These are phyloP conservation scores for Bruguiera gymnorhiza DNA, from an alignment of 345 rosid genomes.

Conservation along the genomic window DNA sequence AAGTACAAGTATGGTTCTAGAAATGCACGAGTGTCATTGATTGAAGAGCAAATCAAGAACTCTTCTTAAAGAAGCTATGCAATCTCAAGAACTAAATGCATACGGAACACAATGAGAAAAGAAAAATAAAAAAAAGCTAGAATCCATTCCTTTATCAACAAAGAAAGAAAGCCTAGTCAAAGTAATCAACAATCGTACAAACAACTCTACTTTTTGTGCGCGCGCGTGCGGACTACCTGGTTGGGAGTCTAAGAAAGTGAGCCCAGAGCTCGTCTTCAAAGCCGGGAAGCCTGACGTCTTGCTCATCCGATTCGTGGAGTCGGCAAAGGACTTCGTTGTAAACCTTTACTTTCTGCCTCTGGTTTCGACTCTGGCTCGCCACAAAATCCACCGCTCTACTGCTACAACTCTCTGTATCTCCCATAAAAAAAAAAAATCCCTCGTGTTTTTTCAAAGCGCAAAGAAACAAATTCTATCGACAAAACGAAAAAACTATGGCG, in stretches of 20 bases:
- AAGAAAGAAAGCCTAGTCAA: not conserved
- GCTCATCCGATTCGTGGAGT: constrained; percentile 37
- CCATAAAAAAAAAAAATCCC: constrained; percentile 32
- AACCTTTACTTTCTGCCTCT: constrained; percentile 46
- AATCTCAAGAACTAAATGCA: too few species aligned
- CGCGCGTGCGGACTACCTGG: constrained; percentile 26
- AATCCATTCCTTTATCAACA: not conserved
- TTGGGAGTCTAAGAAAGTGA: constrained; percentile 55
- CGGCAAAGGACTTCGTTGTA: constrained; percentile 43
- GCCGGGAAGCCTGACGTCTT: constrained; percentile 37
- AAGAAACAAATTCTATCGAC: not conserved
- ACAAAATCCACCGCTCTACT: constrained; percentile 45
- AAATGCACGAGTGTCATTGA: too few species aligned
- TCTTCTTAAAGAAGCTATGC: too few species aligned
- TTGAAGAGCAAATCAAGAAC: too few species aligned
- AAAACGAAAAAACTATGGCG: not conserved
- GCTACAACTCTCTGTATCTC: constrained; percentile 52
- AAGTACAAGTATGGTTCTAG: too few species aligned
- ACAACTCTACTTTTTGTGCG: too few species aligned
- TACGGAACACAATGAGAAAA: too few species aligned
- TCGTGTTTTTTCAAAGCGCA: not conserved
- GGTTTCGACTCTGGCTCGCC: constrained; percentile 33
- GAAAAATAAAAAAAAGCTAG: not conserved
- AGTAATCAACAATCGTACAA: not conserved
- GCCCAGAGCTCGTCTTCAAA: constrained; percentile 62